A percentile compares a stretch with the other conserved stretches of the same genome.
phyloP scores from a whole-genome alignment of 768 basidiomycete genomes.

The Cantharellus anzutake region DNA sequence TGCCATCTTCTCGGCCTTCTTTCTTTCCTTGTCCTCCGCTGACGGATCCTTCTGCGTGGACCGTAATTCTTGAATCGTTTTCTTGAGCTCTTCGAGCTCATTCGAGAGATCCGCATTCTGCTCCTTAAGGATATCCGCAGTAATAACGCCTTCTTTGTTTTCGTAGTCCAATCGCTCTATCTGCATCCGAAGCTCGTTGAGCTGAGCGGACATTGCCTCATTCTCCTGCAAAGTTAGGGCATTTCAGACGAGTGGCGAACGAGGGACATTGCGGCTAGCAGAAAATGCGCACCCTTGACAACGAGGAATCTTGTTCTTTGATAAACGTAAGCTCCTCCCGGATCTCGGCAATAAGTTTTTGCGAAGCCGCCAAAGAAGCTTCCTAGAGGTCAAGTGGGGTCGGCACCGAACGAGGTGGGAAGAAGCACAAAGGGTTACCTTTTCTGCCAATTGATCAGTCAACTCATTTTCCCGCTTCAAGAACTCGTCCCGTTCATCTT shows the following conservation, averaged over 20 bases:
- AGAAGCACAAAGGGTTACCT: slow-evolving; percentile 14
- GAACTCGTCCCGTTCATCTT: slow-evolving; percentile 97
- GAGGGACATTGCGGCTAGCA: not conserved
- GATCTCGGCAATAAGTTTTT: slow-evolving; percentile 75
- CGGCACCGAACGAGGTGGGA: not conserved
- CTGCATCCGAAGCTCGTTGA: slow-evolving; percentile 82
- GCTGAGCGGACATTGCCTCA: slow-evolving; percentile 79
- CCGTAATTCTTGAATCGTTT: slow-evolving; percentile 60
- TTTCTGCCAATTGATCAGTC: slow-evolving; percentile 81
- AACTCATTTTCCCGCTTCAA: slow-evolving; percentile 91
- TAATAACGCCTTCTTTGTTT: slow-evolving; percentile 84
- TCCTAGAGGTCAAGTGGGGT: slow-evolving; percentile 25
- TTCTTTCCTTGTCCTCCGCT: slow-evolving; percentile 94
- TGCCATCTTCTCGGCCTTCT: slow-evolving; percentile 98
- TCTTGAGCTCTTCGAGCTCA: slow-evolving; percentile 81
- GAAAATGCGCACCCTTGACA: slow-evolving; percentile 40
- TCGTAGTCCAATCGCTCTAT: slow-evolving; percentile 88
- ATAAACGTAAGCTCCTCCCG: slow-evolving; percentile 77
- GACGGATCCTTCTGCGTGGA: slow-evolving; percentile 64
- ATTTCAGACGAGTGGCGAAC: not conserved
- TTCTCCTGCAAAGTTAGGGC: slow-evolving; percentile 44
- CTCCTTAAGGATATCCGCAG: slow-evolving; percentile 87
- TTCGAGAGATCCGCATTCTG: slow-evolving; percentile 71
- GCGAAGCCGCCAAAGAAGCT: slow-evolving; percentile 53
- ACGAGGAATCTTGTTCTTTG: slow-evolving; percentile 71